A percentile compares a stretch with the other conserved stretches of the same genome.
These are phyloP conservation scores for Elsinoe fawcettii DNA, from an alignment of 2,329 filamentous ascomycete genomes.

Conservation along the genomic window DNA sequence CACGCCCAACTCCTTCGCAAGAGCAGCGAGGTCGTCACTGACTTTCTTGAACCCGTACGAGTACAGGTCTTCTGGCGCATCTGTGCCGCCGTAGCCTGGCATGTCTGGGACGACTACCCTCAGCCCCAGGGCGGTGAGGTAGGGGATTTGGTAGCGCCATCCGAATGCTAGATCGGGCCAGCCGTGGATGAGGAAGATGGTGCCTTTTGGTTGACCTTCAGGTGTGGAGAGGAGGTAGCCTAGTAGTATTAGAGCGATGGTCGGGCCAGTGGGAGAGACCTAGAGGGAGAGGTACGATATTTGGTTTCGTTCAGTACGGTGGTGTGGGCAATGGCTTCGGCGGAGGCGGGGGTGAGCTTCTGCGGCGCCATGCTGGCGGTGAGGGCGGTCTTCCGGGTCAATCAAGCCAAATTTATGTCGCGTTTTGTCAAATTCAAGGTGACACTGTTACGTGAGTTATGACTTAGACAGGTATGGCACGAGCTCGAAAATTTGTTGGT, in stretches of 20 bases:
- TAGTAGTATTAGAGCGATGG: slow-evolving; percentile 18
- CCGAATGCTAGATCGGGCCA: slow-evolving; percentile 77
- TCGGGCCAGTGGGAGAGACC: neutral
- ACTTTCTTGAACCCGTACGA: slow-evolving; percentile 49
- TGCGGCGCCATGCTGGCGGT: neutral
- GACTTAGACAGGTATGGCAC: too few relatives aligned
- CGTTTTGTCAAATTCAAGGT: too few relatives aligned
- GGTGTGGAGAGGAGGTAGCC: slow-evolving; percentile 49
- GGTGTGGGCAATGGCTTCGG: slow-evolving; percentile 6
- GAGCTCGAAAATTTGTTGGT: neutral
- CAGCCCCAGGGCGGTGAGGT: slow-evolving; percentile 62
- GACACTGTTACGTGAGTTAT: too few relatives aligned
- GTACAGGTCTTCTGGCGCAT: slow-evolving; percentile 16
- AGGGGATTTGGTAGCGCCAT: slow-evolving; percentile 84
- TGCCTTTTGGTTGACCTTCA: slow-evolving; percentile 39
- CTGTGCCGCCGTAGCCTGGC: slow-evolving; percentile 73
- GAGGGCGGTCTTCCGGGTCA: neutral
- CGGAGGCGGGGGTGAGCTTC: slow-evolving; percentile 8
- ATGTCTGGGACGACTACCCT: slow-evolving; percentile 79
- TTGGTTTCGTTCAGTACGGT: slow-evolving; percentile 11
- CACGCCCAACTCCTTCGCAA: slow-evolving; percentile 53
- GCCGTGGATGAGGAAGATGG: slow-evolving; percentile 59
- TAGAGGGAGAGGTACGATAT: neutral
- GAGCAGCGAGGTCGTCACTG: slow-evolving; percentile 64
- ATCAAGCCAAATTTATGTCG: too few relatives aligned